Percentiles rank a stretch among this genome's conserved stretches.
Evolutionary conservation across 2,329 filamentous ascomycete species (phyloP).

Genomic region (Plectosphaerella cucumerina): DNA sequence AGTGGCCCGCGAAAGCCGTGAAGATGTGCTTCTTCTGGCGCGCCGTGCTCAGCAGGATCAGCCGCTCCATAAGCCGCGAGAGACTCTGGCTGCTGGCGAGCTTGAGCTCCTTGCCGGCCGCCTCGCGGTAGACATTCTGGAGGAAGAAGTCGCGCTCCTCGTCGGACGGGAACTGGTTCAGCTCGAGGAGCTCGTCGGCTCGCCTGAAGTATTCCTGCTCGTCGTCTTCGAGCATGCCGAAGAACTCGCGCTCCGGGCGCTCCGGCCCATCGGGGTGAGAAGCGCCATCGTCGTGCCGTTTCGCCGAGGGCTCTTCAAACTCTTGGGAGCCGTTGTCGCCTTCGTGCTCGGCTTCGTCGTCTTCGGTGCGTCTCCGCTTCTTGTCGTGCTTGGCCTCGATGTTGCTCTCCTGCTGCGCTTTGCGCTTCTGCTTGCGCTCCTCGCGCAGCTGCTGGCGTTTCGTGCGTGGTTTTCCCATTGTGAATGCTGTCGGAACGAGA

Average conservation of each 20-base stretch:
- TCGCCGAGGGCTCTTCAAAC: constrained; percentile 9
- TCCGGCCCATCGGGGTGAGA: constrained; percentile 9
- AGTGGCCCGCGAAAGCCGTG: constrained; percentile 78
- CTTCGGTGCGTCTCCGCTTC: constrained; percentile 16
- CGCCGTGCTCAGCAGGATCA: constrained; percentile 77
- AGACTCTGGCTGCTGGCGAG: constrained; percentile 94
- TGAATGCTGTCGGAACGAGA: constrained; percentile 6
- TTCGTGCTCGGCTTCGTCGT: constrained; percentile 15
- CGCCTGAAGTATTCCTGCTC: constrained; percentile 95
- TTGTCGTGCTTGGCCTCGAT: constrained; percentile 15
- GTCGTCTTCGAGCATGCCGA: constrained; percentile 85
- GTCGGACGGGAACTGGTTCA: constrained; percentile 76
- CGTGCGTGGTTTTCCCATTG: constrained; percentile 40
- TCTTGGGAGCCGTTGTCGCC: constrained; percentile 14
- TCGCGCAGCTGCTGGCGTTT: constrained; percentile 34
- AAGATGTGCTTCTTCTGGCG: constrained; percentile 85
- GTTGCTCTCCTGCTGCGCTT: constrained; percentile 14
- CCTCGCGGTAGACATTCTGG: constrained; percentile 80
- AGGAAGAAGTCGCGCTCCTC: constrained; percentile 72
- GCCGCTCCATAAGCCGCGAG: constrained; percentile 84
- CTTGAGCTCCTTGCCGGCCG: constrained; percentile 89
- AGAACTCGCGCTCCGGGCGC: constrained; percentile 67
- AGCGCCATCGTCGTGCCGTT: constrained; percentile 21
- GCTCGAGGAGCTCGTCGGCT: constrained; percentile 83
- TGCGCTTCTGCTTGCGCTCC: constrained; percentile 35